A percentile compares a stretch with the other conserved stretches of the same genome.
Evolutionary conservation across 805 yeast species (phyloP).

Genomic region (Ogataea philodendri): DNA sequence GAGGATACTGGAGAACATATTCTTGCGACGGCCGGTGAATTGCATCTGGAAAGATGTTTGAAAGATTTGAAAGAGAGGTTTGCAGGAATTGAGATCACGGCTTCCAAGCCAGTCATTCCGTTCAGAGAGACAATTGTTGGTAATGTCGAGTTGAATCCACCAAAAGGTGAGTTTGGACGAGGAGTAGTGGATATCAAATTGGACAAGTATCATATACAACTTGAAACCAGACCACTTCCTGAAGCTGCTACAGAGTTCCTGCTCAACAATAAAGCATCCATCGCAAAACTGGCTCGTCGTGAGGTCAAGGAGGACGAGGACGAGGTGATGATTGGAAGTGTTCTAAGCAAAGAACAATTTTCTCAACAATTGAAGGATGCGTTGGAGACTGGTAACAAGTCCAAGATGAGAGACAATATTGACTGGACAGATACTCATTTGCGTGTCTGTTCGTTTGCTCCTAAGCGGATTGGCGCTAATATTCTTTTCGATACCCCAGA

Average conservation of each 20-base stretch:
- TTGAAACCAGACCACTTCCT: conserved; percentile 56
- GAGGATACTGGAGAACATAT: conserved; percentile 93
- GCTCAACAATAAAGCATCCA: conserved; percentile 42
- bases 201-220: conserved; percentile 44
- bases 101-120: conserved; percentile 92
- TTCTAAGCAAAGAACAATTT: conserved; percentile 33
- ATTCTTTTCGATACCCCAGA: conserved; percentile 56
- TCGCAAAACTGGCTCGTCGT: conserved; percentile 37
- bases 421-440: conserved; percentile 35
- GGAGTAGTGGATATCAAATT: conserved; percentile 50
- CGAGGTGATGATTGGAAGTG: conserved; percentile 45
- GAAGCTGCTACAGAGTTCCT: conserved; percentile 48
- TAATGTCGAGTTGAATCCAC: conserved; percentile 46
- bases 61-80: conserved; percentile 88
- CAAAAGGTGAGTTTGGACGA: conserved; percentile 46
- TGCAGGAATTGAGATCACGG: conserved; percentile 84
- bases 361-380: conserved; percentile 33
- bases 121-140: conserved; percentile 78
- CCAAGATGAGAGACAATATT: conserved; percentile 25
- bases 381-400: conserved; percentile 19
- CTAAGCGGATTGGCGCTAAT: conserved; percentile 73
- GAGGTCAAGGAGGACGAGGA: conserved; percentile 23
- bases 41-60: conserved; percentile 91
- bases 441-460: conserved; percentile 68
- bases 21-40: conserved; percentile 92